Percentiles rank a stretch among this genome's conserved stretches.
Evolutionary conservation across 2,329 filamentous ascomycete species (phyloP).

Genomic region (Sporothrix dimorphospora): DNA sequence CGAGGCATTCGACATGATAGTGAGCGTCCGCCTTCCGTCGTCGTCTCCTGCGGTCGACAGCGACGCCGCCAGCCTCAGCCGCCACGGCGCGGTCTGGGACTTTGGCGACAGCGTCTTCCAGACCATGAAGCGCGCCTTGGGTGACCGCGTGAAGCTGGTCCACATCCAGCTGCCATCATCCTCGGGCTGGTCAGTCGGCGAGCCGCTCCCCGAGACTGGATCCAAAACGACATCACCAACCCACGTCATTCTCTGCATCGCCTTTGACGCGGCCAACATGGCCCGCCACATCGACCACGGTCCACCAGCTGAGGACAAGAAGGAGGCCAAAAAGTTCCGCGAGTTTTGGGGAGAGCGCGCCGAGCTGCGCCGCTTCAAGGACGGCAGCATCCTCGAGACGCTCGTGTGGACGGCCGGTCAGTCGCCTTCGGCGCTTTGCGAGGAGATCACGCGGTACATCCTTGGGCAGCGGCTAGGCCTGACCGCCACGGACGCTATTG

Average conservation of each 20-base stretch:
- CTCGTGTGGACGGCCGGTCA: slow-evolving; percentile 75
- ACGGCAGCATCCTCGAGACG: slow-evolving; percentile 91
- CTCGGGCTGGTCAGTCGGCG: slow-evolving; percentile 53
- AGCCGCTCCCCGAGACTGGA: slow-evolving; percentile 36
- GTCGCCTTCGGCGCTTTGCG: slow-evolving; percentile 66
- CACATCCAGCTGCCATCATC: slow-evolving; percentile 53
- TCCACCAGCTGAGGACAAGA: slow-evolving; percentile 81
- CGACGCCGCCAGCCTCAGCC: slow-evolving; percentile 37
- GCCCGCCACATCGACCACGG: slow-evolving; percentile 83
- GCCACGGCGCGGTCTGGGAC: slow-evolving; percentile 49
- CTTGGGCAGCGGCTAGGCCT: slow-evolving; percentile 70
- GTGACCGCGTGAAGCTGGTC: slow-evolving; percentile 72
- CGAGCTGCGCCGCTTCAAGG: slow-evolving; percentile 90
- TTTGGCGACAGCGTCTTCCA: slow-evolving; percentile 63
- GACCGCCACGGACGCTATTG: slow-evolving; percentile 54
- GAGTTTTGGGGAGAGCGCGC: slow-evolving; percentile 95
- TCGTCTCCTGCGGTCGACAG: neutral
- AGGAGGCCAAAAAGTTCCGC: slow-evolving; percentile 78
- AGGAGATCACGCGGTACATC: slow-evolving; percentile 77
- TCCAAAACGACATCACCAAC: neutral
- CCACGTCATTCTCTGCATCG: slow-evolving; percentile 65
- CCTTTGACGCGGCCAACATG: slow-evolving; percentile 73
- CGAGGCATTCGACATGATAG: slow-evolving; percentile 58
- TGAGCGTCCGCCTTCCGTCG: slow-evolving; percentile 41
- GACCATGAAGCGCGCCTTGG: slow-evolving; percentile 70